phyloP scores from a whole-genome alignment of 768 basidiomycete species.

The Hemileccinum impolitum region DNA sequence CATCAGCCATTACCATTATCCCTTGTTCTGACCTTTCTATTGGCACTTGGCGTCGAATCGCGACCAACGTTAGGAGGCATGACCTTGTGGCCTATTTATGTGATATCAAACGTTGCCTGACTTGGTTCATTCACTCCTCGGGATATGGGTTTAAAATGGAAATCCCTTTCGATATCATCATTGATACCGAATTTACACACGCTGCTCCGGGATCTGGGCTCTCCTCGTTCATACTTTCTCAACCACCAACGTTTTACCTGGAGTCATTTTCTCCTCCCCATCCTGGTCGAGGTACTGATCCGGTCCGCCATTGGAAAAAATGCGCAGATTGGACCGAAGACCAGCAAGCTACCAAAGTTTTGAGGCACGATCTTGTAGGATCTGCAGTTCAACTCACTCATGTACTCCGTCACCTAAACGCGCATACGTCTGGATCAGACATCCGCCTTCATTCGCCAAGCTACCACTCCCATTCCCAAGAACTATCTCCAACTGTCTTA shows the following conservation, averaged over 20 bases:
- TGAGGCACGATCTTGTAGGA: conserved; percentile 65
- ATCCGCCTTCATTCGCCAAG: conserved; percentile 36
- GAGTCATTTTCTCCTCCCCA: conserved; percentile 41
- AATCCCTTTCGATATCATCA: conserved; percentile 63
- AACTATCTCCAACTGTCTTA: conserved; percentile 30
- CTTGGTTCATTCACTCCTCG: conserved; percentile 75
- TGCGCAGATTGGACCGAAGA: conserved; percentile 78
- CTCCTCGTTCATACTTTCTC: conserved; percentile 62
- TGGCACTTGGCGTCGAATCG: conserved; percentile 76
- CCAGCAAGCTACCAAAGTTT: conserved; percentile 58
- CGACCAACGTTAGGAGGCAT: conserved; percentile 48
- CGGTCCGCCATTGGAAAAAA: conserved; percentile 51
- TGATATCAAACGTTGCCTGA: conserved; percentile 60
- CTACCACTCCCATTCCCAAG: conserved; percentile 29
- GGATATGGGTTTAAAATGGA: conserved; percentile 86
- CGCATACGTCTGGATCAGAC: conserved; percentile 30
- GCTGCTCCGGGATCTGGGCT: conserved; percentile 52
- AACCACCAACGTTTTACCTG: conserved; percentile 66
- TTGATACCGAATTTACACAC: conserved; percentile 54
- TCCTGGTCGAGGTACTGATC: conserved; percentile 27
- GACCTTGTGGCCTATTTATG: conserved; percentile 78
- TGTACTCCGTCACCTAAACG: conserved; percentile 47
- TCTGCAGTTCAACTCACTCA: conserved; percentile 58
- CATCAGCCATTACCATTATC: conserved; percentile 66
- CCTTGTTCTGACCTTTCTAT: conserved; percentile 73